Evolutionary conservation across 257 asterid species (phyloP).

Genomic region (Solanum pinnatisectum): DNA sequence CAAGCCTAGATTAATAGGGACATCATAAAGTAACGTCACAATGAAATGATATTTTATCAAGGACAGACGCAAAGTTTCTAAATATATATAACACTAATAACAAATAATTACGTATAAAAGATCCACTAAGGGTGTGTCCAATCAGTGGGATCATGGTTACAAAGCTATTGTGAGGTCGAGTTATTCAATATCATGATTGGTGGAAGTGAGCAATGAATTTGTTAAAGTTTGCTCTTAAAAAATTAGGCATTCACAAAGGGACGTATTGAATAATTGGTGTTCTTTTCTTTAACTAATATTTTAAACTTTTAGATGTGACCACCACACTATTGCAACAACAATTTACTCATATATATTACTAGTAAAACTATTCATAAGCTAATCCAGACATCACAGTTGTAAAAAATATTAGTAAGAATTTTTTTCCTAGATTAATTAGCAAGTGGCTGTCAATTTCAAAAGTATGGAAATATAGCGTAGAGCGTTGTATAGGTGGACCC

Average conservation of each 20-base stretch:
- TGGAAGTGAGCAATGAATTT: not conserved
- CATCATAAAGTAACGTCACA: not conserved
- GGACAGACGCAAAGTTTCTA: not conserved
- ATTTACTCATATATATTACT: too few relatives aligned
- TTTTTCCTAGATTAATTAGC: not conserved
- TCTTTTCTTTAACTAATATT: not conserved
- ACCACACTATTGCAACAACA: not conserved
- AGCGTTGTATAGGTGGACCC: slow-evolving; percentile 7
- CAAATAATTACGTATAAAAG: not conserved
- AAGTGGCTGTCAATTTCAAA: slow-evolving; percentile 5
- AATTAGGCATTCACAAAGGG: not conserved
- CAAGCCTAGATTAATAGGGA: slow-evolving; percentile 5
- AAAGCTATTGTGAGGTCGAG: not conserved
- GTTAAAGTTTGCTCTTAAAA: not conserved
- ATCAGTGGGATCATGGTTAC: not conserved
- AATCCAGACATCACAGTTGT: too few relatives aligned
- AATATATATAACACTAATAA: not conserved
- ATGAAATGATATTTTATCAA: not conserved
- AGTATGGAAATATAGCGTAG: not conserved
- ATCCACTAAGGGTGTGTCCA: not conserved
- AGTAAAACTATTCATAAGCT: too few relatives aligned
- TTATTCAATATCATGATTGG: not conserved
- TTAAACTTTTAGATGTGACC: not conserved
- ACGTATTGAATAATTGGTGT: not conserved
- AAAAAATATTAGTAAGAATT: not conserved